A percentile compares a stretch with the other conserved stretches of the same genome.
phyloP scores from a whole-genome alignment of 345 rosid species.

The Pugionium dolabratum region DNA sequence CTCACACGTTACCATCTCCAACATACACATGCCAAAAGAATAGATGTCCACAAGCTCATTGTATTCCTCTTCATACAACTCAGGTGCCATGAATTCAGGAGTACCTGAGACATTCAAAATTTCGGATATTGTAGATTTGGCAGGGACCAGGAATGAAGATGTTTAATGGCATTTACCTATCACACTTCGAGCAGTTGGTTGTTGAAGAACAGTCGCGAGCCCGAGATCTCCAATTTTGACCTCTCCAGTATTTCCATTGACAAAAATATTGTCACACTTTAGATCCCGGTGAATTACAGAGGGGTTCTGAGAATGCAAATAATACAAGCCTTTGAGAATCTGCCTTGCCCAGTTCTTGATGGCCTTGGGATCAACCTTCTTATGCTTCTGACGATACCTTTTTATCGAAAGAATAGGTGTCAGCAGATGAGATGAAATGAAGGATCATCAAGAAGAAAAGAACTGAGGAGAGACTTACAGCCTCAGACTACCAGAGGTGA shows the following conservation, averaged over 20 bases:
- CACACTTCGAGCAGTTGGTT: conserved; percentile 78
- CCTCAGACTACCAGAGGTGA: conserved; percentile 91
- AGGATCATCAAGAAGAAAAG: conserved; percentile 3
- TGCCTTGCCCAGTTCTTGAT: conserved; percentile 87
- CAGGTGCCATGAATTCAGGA: conserved; percentile 98
- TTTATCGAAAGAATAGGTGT: conserved; percentile 1
- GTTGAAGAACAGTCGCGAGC: conserved; percentile 75
- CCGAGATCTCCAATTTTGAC: conserved; percentile 93
- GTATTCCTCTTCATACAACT: conserved; percentile 83
- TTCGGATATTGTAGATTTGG: background rate
- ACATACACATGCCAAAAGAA: conserved; percentile 88
- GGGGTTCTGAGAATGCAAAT: conserved; percentile 66
- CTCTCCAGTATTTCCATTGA: conserved; percentile 81
- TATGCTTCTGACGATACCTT: conserved; percentile 77
- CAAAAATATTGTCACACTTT: conserved; percentile 83
- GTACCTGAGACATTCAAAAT: conserved; percentile 54
- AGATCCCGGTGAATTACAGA: conserved; percentile 85
- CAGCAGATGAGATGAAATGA: conserved; percentile 9
- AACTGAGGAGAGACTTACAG: conserved; percentile 49
- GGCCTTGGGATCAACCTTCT: conserved; percentile 66
- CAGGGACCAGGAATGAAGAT: conserved; percentile 2
- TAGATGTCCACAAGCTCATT: conserved; percentile 85
- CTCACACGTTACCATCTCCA: conserved; percentile 91
- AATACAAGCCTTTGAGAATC: conserved; percentile 67
- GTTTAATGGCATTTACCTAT: conserved; percentile 46